Conservation (phyloP, 2,329 filamentous ascomycete genomes). For the Claviceps sp. region DNA sequence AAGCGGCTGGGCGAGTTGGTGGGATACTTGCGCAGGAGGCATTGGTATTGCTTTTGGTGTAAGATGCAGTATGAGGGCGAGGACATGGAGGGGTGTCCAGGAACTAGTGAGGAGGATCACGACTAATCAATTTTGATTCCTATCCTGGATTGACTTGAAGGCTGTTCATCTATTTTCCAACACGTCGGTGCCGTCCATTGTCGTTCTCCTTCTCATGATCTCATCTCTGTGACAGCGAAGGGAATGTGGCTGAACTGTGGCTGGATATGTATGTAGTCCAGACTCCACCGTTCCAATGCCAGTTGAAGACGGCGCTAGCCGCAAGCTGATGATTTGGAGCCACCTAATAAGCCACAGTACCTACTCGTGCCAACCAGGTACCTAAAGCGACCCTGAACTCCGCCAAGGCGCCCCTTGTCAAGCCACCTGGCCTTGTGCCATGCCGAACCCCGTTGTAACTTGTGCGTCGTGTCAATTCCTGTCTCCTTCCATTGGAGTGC, state of each 20-base stretch:
- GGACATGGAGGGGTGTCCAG: constrained; percentile 78
- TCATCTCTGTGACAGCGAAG: no score
- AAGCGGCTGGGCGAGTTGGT: constrained; percentile 58
- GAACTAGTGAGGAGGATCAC: constrained; percentile 72
- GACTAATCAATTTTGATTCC: constrained; percentile 22
- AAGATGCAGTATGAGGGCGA: constrained; percentile 67
- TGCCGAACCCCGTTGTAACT: neutral
- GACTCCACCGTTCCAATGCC: no score
- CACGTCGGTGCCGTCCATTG: no score
- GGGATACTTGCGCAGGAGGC: constrained; percentile 52
- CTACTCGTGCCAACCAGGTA: no score
- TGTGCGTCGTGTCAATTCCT: neutral
- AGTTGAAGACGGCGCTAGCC: no score
- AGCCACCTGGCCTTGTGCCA: constrained; percentile 8
- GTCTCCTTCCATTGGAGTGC: neutral
- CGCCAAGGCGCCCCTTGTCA: neutral
- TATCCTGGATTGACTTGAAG: no score
- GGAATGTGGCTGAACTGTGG: no score
- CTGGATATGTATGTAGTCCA: no score
- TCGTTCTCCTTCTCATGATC: no score
- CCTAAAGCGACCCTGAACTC: constrained; percentile 1
- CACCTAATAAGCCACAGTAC: no score
- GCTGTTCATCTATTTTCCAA: no score
- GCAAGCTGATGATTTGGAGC: no score
- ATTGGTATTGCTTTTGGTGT: constrained; percentile 93